These are phyloP conservation scores for Lachancea sp. DNA, from an alignment of 805 yeast genomes.

Conservation along the genomic window DNA sequence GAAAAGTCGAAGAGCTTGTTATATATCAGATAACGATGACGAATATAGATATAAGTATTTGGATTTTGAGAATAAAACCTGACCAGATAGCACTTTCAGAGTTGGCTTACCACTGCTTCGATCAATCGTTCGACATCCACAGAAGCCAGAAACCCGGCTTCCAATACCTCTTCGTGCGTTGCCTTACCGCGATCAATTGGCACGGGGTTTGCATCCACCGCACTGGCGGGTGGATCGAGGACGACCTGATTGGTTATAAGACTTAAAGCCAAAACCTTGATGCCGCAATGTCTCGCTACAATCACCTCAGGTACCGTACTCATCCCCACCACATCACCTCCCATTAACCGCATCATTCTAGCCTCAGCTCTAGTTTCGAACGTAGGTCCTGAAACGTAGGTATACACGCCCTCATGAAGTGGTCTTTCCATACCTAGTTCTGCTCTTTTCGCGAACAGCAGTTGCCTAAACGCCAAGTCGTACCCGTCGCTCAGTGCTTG, in stretches of 20 bases:
- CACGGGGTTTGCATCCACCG: conserved; percentile 46
- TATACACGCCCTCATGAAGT: conserved; percentile 82
- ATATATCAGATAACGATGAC: conserved; percentile 1
- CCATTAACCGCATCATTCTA: conserved; percentile 59
- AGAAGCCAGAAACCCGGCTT: conserved; percentile 74
- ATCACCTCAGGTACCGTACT: conserved; percentile 95
- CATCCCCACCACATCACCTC: conserved; percentile 97
- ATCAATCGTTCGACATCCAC: conserved; percentile 69
- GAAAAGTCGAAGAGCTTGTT: background rate
- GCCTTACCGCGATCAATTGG: conserved; percentile 72
- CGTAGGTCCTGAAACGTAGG: conserved; percentile 87
- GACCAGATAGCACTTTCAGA: conserved; percentile 13
- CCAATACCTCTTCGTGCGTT: conserved; percentile 85
- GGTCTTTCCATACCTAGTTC: conserved; percentile 45
- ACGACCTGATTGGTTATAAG: conserved; percentile 83
- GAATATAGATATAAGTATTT: background rate
- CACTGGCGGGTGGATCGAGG: conserved; percentile 60
- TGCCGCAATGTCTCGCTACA: conserved; percentile 82
- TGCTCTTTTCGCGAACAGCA: conserved; percentile 50
- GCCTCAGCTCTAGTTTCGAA: conserved; percentile 91
- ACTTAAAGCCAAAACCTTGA: conserved; percentile 77
- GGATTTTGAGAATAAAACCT: background rate
- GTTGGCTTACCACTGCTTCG: conserved; percentile 48
- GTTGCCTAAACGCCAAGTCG: conserved; percentile 60
- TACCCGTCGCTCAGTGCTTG: conserved; percentile 87